Evolutionary conservation across 441 rosid species (phyloP).

Genomic region (Syzygium malaccense): DNA sequence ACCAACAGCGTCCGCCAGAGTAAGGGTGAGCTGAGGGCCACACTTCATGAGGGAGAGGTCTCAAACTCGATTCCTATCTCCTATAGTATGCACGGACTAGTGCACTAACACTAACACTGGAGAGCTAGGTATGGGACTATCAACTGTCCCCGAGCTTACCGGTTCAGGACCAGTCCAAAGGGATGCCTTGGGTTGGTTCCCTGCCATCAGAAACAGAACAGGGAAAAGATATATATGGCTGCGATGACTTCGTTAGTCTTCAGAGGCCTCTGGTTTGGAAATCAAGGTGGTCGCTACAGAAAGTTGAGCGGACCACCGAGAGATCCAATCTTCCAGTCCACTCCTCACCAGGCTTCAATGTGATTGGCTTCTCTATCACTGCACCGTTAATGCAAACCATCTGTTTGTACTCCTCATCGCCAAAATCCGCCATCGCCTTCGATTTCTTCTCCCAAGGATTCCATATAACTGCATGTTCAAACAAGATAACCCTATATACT

Average conservation of each 20-base stretch:
- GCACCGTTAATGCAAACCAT: slow-evolving; percentile 7
- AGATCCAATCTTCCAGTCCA: slow-evolving; percentile 13
- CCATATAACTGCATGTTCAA: slow-evolving; percentile 1
- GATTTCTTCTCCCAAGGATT: slow-evolving; percentile 14
- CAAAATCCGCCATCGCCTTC: slow-evolving; percentile 8
- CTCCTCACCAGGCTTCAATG: slow-evolving; percentile 12
- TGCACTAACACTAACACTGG: background rate
- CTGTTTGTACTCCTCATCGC: slow-evolving; percentile 13
- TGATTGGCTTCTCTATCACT: slow-evolving; percentile 5
- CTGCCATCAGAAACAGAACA: background rate
- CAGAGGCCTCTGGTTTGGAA: background rate
- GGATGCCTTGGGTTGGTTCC: background rate
- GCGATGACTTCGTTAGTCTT: background rate
- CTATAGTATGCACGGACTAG: background rate
- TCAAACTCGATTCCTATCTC: background rate
- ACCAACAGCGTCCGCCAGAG: background rate
- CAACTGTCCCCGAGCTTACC: background rate
- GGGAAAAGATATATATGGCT: background rate
- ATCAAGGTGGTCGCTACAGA: slow-evolving; percentile 3
- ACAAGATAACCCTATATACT: background rate
- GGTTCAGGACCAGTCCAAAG: background rate
- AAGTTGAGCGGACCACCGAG: slow-evolving; percentile 7
- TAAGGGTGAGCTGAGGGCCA: background rate
- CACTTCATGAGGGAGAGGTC: background rate
- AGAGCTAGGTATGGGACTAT: background rate